Evolutionary conservation across 495 filamentous ascomycete species (phyloP).

Genomic region (Talaromyces stipitatus): DNA sequence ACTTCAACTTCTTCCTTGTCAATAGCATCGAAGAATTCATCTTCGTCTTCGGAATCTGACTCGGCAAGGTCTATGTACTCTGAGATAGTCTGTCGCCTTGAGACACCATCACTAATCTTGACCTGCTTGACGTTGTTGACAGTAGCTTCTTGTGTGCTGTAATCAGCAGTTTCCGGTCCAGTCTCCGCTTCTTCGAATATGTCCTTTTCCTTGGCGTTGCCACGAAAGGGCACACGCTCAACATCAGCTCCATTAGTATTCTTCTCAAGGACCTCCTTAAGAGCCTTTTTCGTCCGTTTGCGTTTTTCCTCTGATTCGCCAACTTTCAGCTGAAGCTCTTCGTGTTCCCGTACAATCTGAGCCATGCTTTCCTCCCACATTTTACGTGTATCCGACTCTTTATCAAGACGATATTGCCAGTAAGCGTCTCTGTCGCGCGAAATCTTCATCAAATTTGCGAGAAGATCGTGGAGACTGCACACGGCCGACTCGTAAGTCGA

Average conservation of each 20-base stretch:
- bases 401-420: constrained; percentile 91
- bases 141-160: neutral
- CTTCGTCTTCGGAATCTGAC: constrained; percentile 74
- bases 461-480: constrained; percentile 73
- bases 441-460: constrained; percentile 85
- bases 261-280: constrained; percentile 81
- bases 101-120: constrained; percentile 17
- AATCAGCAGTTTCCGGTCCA: neutral
- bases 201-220: neutral
- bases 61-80: constrained; percentile 62
- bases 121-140: neutral
- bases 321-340: constrained; percentile 77
- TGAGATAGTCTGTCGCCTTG: constrained; percentile 25
- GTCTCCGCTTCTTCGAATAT: neutral
- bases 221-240: neutral
- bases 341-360: constrained; percentile 83
- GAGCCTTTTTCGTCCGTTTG: constrained; percentile 78
- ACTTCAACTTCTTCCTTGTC: constrained; percentile 88
- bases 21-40: constrained; percentile 96
- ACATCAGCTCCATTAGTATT: constrained; percentile 22
- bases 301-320: constrained; percentile 87
- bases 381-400: constrained; percentile 76
- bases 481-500: constrained; percentile 84
- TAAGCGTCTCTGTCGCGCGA: constrained; percentile 89
- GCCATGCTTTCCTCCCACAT: constrained; percentile 99